Evolutionary conservation across 164 flowering plant genomes (phyloP).

Genomic region (Taxillus chinensis): DNA sequence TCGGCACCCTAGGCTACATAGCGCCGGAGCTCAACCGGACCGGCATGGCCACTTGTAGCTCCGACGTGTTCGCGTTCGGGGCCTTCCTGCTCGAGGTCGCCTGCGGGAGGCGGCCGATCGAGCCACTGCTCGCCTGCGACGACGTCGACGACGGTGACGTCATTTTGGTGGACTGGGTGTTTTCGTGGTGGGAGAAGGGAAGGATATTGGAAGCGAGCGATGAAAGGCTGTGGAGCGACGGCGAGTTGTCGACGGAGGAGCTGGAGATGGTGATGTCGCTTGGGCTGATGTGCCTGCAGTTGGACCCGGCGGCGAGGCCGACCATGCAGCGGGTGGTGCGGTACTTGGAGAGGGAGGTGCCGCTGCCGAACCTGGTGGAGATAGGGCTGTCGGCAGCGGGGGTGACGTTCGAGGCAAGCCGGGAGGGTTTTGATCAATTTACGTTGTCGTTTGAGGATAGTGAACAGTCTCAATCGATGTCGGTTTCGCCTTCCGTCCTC

Average conservation of each 20-base stretch:
- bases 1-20: slow-evolving; percentile 8
- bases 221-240: slow-evolving; percentile 10
- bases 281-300: slow-evolving; percentile 16
- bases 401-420: no score
- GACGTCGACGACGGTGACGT: background rate
- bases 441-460: no score
- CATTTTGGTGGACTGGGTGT: slow-evolving; percentile 25
- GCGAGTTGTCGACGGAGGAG: slow-evolving; percentile 8
- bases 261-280: slow-evolving; percentile 16
- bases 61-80: slow-evolving; percentile 17
- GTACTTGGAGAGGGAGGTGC: slow-evolving; percentile 10
- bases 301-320: slow-evolving; percentile 9
- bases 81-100: slow-evolving; percentile 22
- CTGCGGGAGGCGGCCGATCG: slow-evolving; percentile 20
- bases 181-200: slow-evolving; percentile 12
- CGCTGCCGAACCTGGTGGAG: slow-evolving; percentile 21
- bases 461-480: no score
- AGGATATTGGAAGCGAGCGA: slow-evolving; percentile 10
- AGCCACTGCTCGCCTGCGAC: background rate
- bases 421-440: no score
- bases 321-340: slow-evolving; percentile 19
- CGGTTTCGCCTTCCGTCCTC: no score
- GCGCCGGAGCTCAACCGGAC: slow-evolving; percentile 8
- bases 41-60: slow-evolving; percentile 14
- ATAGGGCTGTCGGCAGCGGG: slow-evolving; percentile 32